phyloP scores from a whole-genome alignment of 768 basidiomycete species.

The Trametes gibbosa region DNA sequence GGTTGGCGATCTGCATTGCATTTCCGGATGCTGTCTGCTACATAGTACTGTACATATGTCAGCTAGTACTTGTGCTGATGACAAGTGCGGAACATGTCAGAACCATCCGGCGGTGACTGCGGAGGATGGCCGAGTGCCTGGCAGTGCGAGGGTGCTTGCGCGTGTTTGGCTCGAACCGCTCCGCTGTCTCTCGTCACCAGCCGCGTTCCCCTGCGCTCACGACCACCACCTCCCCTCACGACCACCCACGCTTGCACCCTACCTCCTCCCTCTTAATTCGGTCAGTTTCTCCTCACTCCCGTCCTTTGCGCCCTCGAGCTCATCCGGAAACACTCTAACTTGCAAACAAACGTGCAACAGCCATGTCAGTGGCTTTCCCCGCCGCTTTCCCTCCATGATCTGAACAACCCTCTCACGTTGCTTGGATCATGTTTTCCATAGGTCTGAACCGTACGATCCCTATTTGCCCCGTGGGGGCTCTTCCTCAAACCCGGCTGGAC shows the following conservation, averaged over 20 bases:
- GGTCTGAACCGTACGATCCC: conserved; percentile 99
- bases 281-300: conserved; percentile 10
- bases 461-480: conserved; percentile 88
- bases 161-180: conserved; percentile 16
- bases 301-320: not conserved
- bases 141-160: conserved; percentile 21
- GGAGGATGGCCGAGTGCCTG: not conserved
- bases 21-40: not conserved
- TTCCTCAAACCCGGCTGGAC: conserved; percentile 48
- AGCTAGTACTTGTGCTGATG: too few species aligned
- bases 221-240: conserved; percentile 18
- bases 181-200: conserved; percentile 19
- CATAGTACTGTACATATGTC: too few species aligned
- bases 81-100: not conserved
- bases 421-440: conserved; percentile 29
- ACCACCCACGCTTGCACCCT: conserved; percentile 17
- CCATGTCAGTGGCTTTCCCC: conserved; percentile 22
- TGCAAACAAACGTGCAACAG: conserved; percentile 13
- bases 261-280: conserved; percentile 13
- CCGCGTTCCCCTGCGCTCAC: conserved; percentile 10
- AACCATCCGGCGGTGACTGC: not conserved
- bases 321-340: not conserved
- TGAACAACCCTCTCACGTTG: not conserved
- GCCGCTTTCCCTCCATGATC: conserved; percentile 6
- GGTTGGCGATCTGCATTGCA: not conserved